Percentiles rank a stretch among this genome's conserved stretches.
Conservation (phyloP, 164 flowering plant species). For the Magnolia changhungtana region DNA sequence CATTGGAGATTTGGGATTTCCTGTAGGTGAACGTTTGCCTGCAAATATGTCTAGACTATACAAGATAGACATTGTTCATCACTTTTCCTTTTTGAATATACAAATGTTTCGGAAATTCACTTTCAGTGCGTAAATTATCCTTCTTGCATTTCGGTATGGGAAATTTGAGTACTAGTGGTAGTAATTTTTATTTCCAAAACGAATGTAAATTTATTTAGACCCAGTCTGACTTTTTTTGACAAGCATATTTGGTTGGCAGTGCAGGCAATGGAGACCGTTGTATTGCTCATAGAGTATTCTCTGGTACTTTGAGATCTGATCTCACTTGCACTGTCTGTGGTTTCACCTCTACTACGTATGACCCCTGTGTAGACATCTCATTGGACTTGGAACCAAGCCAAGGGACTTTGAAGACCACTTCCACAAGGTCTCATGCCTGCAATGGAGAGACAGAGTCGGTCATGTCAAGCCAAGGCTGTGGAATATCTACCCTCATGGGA, state of each 20-base stretch:
- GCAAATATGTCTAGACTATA: too few relatives aligned
- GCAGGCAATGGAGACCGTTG: constrained; percentile 72
- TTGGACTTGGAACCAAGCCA: constrained; percentile 71
- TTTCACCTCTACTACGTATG: constrained; percentile 67
- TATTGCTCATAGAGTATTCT: constrained; percentile 73
- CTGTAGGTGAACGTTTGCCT: too few relatives aligned
- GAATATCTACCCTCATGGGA: constrained; percentile 61
- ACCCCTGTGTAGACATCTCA: constrained; percentile 70
- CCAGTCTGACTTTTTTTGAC: constrained; percentile 9
- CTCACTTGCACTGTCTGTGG: constrained; percentile 70
- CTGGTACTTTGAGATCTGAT: constrained; percentile 69
- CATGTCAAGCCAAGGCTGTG: constrained; percentile 35
- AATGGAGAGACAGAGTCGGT: constrained; percentile 42
- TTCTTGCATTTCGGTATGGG: not conserved
- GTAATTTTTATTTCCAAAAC: not conserved
- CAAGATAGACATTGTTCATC: too few relatives aligned
- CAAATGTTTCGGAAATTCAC: not conserved
- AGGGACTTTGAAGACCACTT: constrained; percentile 34
- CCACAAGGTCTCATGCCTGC: constrained; percentile 43
- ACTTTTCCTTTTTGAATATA: too few relatives aligned
- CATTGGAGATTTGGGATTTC: too few relatives aligned
- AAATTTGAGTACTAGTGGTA: not conserved
- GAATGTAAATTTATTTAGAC: not conserved
- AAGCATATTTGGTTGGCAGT: constrained; percentile 24
- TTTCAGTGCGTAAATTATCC: not conserved